phyloP scores from a whole-genome alignment of 108 stramenopile genomes.

The Pseudonitzschia multiseries region DNA sequence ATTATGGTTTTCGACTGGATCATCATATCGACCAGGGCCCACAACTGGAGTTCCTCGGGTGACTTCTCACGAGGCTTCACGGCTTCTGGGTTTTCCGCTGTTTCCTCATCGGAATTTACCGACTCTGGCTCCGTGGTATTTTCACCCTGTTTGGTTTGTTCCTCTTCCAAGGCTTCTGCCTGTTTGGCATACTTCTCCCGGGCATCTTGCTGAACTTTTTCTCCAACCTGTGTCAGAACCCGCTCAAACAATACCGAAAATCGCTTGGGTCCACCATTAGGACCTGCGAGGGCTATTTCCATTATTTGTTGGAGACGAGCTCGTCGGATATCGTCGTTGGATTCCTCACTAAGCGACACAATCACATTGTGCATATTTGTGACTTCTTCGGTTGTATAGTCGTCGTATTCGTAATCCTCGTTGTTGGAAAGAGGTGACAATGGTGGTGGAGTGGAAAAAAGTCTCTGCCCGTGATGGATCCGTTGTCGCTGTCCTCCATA shows the following conservation, averaged over 20 bases:
- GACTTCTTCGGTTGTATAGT: slow-evolving; percentile 46
- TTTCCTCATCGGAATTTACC: background rate
- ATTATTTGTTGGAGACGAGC: slow-evolving; percentile 41
- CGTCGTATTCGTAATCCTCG: slow-evolving; percentile 7
- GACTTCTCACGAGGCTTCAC: background rate
- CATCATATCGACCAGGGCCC: slow-evolving; percentile 85
- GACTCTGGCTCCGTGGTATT: slow-evolving; percentile 11
- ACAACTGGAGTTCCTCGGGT: slow-evolving; percentile 27
- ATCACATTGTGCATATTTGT: slow-evolving; percentile 71
- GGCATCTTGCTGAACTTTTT: slow-evolving; percentile 59
- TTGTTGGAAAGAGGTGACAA: slow-evolving; percentile 3
- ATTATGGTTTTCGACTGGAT: slow-evolving; percentile 78
- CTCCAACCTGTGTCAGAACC: slow-evolving; percentile 49
- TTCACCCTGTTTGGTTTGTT: slow-evolving; percentile 1
- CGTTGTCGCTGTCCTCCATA: background rate
- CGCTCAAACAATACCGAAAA: slow-evolving; percentile 42
- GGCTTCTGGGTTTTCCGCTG: slow-evolving; percentile 11
- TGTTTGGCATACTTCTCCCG: slow-evolving; percentile 29
- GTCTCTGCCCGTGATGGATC: background rate
- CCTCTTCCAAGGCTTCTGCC: slow-evolving; percentile 21
- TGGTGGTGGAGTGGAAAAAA: slow-evolving; percentile 2
- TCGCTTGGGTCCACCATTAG: slow-evolving; percentile 33
- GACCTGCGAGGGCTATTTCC: slow-evolving; percentile 50
- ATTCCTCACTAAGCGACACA: slow-evolving; percentile 50
- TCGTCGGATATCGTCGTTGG: slow-evolving; percentile 60